Base-by-base conservation (phyloP, 2,329 filamentous ascomycete species). In the Ramularia collo-cygni region DNA sequence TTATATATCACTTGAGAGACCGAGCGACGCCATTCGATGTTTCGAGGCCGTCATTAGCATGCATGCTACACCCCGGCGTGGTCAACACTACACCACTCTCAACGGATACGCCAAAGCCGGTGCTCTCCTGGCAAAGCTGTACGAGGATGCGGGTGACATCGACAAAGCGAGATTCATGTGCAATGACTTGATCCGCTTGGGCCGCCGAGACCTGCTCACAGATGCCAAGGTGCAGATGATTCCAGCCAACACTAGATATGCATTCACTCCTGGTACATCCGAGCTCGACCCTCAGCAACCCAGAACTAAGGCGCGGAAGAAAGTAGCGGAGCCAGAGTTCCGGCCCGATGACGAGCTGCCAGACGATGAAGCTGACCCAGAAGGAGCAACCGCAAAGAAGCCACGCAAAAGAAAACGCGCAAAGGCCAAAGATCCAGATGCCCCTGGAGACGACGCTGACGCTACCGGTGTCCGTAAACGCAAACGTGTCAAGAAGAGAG, bases 111-210 rank as follows among this genome's bases (percentile, higher is more conserved):
- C 41, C 35, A 28, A 38, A 21, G 46, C 44, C 4, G 43, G 46
- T 16, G 50, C 47, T 9, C 38, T 37, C 53, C 70, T 95, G 8
- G 86, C 86, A 9, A 88, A 84, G 54, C 77, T 95, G 61, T 95
- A 93, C 56, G 86, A 93, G 59, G 58, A 45, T 47, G 75, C 75
- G 31, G 80, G 80, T 47, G 77, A 82, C 64, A 79, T 76, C 15
- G 83, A 88, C 54, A 79, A 86, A 54, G 88, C 88, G 1, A 76
- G 88, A 43, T 79, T 83, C 43, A 76, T 88, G 36, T 78, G 85
- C 35, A 83, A 82, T 24, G 83, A 93, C 58, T 80, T 85, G 7
- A 75, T 90, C 51, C 71, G 77, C 21, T 66, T 88, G 19, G 71
- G 71, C 35, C 41, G 48, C n/a, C 47, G 46, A 17, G 53, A 58